Conservation (phyloP, 306 rosid species). For the Castanea mollissima region DNA sequence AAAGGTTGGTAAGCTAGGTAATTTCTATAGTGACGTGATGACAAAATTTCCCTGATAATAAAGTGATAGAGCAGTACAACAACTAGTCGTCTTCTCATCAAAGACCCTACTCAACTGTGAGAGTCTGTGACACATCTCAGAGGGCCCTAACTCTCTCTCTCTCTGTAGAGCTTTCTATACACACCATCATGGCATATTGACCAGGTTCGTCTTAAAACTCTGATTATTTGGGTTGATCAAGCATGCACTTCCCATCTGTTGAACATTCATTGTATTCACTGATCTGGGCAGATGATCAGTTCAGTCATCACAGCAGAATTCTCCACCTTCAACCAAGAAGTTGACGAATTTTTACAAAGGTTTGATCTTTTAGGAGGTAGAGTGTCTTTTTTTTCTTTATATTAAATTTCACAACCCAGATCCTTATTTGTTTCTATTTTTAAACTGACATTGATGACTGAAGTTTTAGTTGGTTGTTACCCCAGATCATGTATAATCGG, state of each 20-base stretch:
- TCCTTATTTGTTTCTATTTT: not conserved
- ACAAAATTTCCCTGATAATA: not conserved
- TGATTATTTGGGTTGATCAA: not conserved
- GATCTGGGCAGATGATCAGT: slow-evolving; percentile 11
- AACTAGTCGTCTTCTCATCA: not conserved
- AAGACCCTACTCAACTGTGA: not conserved
- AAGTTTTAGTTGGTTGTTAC: not conserved
- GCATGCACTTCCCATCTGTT: not conserved
- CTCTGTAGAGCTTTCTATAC: not conserved
- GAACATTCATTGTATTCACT: not conserved
- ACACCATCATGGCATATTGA: not conserved
- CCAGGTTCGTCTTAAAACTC: slow-evolving; percentile 24
- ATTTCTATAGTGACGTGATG: not conserved
- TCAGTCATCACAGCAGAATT: not conserved
- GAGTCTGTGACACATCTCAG: not conserved
- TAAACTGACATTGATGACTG: not conserved
- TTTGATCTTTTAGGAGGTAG: not conserved
- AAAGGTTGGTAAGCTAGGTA: not conserved
- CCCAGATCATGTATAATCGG: not conserved
- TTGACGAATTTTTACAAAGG: not conserved
- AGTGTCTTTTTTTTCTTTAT: not conserved
- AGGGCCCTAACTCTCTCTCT: slow-evolving; percentile 4
- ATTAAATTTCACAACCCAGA: not conserved
- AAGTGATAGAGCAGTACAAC: too few species aligned
- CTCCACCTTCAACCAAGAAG: not conserved